These are phyloP conservation scores for Brassica juncea DNA, from an alignment of 345 rosid species.

Conservation along the genomic window DNA sequence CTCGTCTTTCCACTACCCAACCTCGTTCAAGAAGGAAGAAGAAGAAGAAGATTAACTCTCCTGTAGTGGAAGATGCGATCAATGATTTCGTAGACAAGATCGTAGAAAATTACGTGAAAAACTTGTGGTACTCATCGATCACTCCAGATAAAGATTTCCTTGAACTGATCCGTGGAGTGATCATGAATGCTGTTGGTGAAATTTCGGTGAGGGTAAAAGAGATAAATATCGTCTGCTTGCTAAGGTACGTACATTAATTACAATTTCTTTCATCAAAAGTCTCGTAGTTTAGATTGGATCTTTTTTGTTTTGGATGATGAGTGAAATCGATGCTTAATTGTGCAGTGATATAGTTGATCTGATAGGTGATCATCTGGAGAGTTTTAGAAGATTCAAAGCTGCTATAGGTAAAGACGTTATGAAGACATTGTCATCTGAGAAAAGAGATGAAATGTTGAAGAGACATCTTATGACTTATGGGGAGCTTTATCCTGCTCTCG, in stretches of 20 bases:
- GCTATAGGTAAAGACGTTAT: constrained; percentile 84
- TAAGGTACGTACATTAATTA: neutral
- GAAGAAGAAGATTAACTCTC: constrained; percentile 75
- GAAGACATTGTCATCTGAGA: constrained; percentile 79
- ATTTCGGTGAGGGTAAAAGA: neutral
- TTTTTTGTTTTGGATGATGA: neutral
- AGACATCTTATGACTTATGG: constrained; percentile 74
- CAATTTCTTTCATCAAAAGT: neutral
- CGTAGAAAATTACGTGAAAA: constrained; percentile 73
- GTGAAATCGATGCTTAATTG: constrained; percentile 27
- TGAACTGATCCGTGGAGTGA: constrained; percentile 31
- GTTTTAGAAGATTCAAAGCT: constrained; percentile 82
- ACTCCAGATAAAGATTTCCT: constrained; percentile 87
- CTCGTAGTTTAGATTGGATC: neutral
- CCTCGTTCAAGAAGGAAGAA: constrained; percentile 74
- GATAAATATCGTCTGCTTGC: neutral
- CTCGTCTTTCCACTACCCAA: constrained; percentile 58
- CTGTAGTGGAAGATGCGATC: constrained; percentile 72
- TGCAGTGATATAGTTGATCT: constrained; percentile 94
- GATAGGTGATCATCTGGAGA: constrained; percentile 87
- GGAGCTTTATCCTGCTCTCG: constrained; percentile 89
- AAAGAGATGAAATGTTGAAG: constrained; percentile 89
- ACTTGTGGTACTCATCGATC: constrained; percentile 86
- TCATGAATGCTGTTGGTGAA: neutral
- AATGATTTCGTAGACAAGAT: constrained; percentile 73